Percentiles rank a stretch among this genome's conserved stretches.
Evolutionary conservation across 208 protist genomes (phyloP).

Genomic region (Trypanosoma platydactyli): DNA sequence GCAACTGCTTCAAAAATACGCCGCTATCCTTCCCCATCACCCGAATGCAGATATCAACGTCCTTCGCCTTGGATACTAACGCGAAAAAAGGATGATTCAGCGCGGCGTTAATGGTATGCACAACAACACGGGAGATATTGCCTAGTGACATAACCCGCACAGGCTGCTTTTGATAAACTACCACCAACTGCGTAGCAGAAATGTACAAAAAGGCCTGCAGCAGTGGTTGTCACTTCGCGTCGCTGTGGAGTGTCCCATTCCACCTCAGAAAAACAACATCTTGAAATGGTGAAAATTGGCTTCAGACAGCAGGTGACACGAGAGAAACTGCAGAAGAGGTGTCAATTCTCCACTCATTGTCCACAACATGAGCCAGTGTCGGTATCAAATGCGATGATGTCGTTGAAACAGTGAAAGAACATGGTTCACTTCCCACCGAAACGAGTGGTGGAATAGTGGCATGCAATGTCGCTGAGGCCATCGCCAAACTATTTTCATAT

Average conservation of each 20-base stretch:
- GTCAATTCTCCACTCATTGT: constrained; percentile 1
- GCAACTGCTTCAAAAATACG: constrained; percentile 1
- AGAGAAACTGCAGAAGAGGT: neutral
- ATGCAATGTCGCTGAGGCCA: neutral
- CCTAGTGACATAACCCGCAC: constrained; percentile 18
- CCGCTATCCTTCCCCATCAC: neutral
- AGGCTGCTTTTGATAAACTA: constrained; percentile 2
- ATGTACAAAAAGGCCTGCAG: constrained; percentile 4
- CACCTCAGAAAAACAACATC: constrained; percentile 12
- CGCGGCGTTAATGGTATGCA: neutral
- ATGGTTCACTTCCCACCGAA: neutral
- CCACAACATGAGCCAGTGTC: constrained; percentile 9
- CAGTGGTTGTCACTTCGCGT: neutral
- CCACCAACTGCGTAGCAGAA: constrained; percentile 9
- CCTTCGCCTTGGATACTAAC: constrained; percentile 10
- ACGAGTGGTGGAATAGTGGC: constrained; percentile 9
- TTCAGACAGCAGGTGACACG: neutral
- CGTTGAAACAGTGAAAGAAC: neutral
- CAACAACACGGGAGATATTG: constrained; percentile 3
- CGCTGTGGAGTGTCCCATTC: neutral
- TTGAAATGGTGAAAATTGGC: constrained; percentile 15
- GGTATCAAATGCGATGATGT: neutral
- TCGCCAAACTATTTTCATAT: neutral
- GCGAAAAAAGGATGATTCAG: neutral
- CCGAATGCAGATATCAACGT: constrained; percentile 18